phyloP scores from a whole-genome alignment of 108 stramenopile species.

The Cyclotella sp. region DNA sequence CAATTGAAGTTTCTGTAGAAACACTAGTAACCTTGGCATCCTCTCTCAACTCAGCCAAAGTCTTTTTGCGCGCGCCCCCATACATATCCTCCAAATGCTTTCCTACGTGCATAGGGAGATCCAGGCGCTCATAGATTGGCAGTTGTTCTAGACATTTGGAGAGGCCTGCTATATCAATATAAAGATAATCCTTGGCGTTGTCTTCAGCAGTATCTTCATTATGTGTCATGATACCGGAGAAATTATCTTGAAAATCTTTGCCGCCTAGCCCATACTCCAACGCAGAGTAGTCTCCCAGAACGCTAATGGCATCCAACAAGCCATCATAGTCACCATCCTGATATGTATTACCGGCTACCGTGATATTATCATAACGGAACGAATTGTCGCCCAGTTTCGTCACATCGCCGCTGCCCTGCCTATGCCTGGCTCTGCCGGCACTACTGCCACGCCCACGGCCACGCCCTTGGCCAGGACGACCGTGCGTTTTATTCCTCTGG shows the following conservation, averaged over 20 bases:
- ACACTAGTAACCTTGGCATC: conserved; percentile 5
- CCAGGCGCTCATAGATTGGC: conserved; percentile 1
- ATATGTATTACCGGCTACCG: not conserved
- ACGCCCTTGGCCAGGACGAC: conserved; percentile 20
- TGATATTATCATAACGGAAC: not conserved
- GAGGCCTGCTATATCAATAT: conserved; percentile 1
- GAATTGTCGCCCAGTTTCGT: conserved; percentile 20
- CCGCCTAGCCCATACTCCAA: not conserved
- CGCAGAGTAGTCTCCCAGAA: not conserved
- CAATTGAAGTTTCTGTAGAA: not conserved
- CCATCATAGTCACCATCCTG: conserved; percentile 1
- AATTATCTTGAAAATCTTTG: not conserved
- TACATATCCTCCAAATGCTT: conserved; percentile 16
- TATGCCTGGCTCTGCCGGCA: not conserved
- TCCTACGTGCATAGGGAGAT: conserved; percentile 10
- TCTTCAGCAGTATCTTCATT: not conserved
- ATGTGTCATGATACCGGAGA: not conserved
- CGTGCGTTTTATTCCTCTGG: conserved; percentile 13
- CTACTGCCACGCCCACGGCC: not conserved
- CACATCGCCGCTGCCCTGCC: not conserved
- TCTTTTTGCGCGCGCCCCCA: conserved; percentile 14
- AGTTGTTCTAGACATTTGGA: conserved; percentile 14
- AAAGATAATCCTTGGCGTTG: not conserved
- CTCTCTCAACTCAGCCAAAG: conserved; percentile 24
- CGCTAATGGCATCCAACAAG: conserved; percentile 9